Percentiles rank a stretch among this genome's conserved stretches.
Conservation (phyloP, 352 stramenopile genomes). For the Thalassiosira hispida region DNA sequence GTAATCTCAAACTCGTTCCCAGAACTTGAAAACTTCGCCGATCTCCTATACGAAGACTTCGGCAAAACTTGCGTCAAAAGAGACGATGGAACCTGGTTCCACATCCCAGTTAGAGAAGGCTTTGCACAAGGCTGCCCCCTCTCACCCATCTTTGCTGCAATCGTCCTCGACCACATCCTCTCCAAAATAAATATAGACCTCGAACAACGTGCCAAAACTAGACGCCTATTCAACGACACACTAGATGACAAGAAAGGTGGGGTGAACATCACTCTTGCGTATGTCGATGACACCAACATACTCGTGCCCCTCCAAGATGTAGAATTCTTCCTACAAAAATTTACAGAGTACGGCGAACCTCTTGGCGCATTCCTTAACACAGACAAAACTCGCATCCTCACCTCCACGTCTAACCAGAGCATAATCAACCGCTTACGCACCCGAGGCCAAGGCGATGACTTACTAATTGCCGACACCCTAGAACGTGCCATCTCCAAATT, state of each 20-base stretch:
- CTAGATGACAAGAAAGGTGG: constrained; percentile 8
- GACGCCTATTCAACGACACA: background rate
- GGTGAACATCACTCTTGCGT: constrained; percentile 7
- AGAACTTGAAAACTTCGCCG: background rate
- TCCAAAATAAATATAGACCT: constrained; percentile 10
- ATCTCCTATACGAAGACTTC: constrained; percentile 12
- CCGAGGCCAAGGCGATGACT: background rate
- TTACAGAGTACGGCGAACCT: background rate
- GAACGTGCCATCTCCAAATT: background rate
- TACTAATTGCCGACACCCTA: background rate
- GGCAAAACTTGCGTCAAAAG: background rate
- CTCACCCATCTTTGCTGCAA: background rate
- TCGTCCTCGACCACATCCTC: constrained; percentile 12
- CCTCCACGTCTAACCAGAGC: background rate
- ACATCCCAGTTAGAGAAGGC: constrained; percentile 29
- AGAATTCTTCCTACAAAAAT: constrained; percentile 4
- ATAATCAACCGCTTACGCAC: background rate
- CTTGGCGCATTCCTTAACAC: constrained; percentile 27
- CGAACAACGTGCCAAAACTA: background rate
- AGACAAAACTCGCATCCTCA: constrained; percentile 35
- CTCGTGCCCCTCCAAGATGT: constrained; percentile 33
- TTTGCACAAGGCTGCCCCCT: constrained; percentile 44
- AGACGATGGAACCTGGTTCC: constrained; percentile 5
- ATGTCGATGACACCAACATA: constrained; percentile 24
- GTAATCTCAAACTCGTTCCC: too few species aligned